phyloP scores from a whole-genome alignment of 768 basidiomycete genomes.

The Serpula lacrymans region DNA sequence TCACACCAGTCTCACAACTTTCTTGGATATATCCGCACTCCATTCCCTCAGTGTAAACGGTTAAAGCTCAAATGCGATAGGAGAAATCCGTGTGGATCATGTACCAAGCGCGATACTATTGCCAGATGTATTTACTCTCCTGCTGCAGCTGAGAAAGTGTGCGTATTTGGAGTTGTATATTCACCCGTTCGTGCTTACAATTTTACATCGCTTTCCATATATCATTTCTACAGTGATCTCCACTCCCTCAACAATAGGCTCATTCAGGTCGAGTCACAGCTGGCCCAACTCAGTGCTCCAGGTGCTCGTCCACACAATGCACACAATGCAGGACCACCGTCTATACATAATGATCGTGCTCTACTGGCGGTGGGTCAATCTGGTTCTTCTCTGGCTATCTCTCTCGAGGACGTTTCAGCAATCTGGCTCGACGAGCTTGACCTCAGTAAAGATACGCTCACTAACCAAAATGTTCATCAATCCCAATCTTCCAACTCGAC shows the following conservation, averaged over 20 bases:
- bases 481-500: constrained; percentile 13
- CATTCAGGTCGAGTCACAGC: constrained; percentile 60
- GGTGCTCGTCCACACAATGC: constrained; percentile 17
- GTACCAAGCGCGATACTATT: constrained; percentile 75
- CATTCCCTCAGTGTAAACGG: constrained; percentile 66
- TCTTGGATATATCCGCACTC: background rate
- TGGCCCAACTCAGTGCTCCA: constrained; percentile 44
- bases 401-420: constrained; percentile 52
- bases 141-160: constrained; percentile 86
- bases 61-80: constrained; percentile 85
- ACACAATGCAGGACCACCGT: constrained; percentile 13
- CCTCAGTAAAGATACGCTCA: constrained; percentile 23
- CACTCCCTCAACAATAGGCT: constrained; percentile 82
- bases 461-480: constrained; percentile 13
- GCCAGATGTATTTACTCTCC: constrained; percentile 73
- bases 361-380: constrained; percentile 36
- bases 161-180: constrained; percentile 18
- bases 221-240: constrained; percentile 49
- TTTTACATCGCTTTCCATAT: no score
- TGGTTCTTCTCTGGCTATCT: constrained; percentile 49
- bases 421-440: constrained; percentile 62
- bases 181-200: background rate
- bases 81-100: constrained; percentile 71
- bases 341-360: constrained; percentile 20
- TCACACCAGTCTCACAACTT: constrained; percentile 7